Evolutionary conservation across 2,329 filamentous ascomycete genomes (phyloP).

Genomic region (Harringtonia lauricola): DNA sequence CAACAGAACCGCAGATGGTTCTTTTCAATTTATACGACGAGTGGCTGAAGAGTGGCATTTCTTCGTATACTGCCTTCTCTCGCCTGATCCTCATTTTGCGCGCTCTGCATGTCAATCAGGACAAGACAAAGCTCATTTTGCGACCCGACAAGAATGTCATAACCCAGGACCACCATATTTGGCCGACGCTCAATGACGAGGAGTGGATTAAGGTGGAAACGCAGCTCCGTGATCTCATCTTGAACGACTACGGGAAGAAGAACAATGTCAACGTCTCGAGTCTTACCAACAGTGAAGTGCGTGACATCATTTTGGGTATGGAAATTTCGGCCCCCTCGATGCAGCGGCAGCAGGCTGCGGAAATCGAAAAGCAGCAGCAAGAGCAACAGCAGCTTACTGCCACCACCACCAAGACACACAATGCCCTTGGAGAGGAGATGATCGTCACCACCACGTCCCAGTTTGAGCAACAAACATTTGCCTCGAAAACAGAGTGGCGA

Average conservation of each 20-base stretch:
- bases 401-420: conserved; percentile 96
- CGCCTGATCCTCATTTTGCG: conserved; percentile 86
- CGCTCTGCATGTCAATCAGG: conserved; percentile 92
- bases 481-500: conserved; percentile 97
- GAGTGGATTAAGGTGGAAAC: conserved; percentile 99
- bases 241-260: conserved; percentile 99
- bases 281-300: conserved; percentile 90
- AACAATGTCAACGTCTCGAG: conserved; percentile 99
- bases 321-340: conserved; percentile 96
- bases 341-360: conserved; percentile 95
- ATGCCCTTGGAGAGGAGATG: conserved; percentile 93
- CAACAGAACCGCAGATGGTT: conserved; percentile 99
- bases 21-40: conserved; percentile 98
- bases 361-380: conserved; percentile 98
- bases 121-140: conserved; percentile 93
- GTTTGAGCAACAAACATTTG: conserved; percentile 95
- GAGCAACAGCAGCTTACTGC: conserved; percentile 95
- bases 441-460: conserved; percentile 97
- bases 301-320: conserved; percentile 98
- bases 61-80: conserved; percentile 96
- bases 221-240: conserved; percentile 83
- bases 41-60: conserved; percentile 88
- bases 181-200: conserved; percentile 87
- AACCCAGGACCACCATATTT: conserved; percentile 97
- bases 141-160: conserved; percentile 97